Evolutionary conservation across 106 monocot genomes (phyloP), one percentile per base, ranked within the genome.

Genomic region (Dendrobium nobile): DNA sequence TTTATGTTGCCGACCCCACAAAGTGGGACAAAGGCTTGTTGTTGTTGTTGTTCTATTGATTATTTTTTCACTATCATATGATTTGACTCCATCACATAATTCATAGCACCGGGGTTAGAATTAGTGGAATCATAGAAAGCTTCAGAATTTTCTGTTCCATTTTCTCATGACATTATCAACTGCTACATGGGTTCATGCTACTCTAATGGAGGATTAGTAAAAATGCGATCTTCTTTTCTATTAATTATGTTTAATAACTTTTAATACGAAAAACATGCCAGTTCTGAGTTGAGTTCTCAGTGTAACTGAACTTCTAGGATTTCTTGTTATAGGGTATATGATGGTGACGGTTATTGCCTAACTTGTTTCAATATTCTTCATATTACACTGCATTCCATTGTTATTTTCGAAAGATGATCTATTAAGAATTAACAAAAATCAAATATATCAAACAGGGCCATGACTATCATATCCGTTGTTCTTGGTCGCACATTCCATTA

Each of bases 401-500:
- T 64, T 64, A 64, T 64, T 64, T 64, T 24, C 2, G 26, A 64
- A 24, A 64, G n/a, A 22, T 24, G 37, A 22, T 22, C 64, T 26
- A 24, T 24, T 64, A 64, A 64, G 64, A 24, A 5, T 64, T 64
- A 3, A 24, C 64, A 64, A 22, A 22, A 24, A 51, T 51, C 51
- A 51, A 51, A 15, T 51, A 13, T 51, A 64, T 70, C 59, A 64
- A 67, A 80, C 89, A 98, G 98, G 85, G 81, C 85, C 78, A 98
- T 98, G 98, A 87, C 98, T 54, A 67, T 98, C 75, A 79, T 98
- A 19, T 98, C 98, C 61, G 94, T 98, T 78, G 67, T 91, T 88
- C 91, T 98, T 75, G 98, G 98, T 20, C 92, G 95, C 67, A 87
- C 91, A 31, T 98, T 98, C 85, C 98, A 98, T 85, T 98, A 95